Evolutionary conservation across 225 moss, liverwort and hornwort species (phyloP).

Genomic region (Sphagnum tenellum): DNA sequence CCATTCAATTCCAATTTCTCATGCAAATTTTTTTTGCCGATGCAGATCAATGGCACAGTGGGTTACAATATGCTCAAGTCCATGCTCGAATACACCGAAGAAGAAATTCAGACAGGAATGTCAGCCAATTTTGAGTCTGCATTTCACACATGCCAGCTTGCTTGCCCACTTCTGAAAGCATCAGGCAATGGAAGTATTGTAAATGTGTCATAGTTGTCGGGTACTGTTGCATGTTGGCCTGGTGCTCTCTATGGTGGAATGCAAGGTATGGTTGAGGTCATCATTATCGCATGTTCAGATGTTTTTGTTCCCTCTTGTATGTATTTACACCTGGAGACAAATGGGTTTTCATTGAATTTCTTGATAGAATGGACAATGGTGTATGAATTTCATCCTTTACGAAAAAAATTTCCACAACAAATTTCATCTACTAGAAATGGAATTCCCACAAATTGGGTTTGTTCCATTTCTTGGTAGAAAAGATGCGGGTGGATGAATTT

Average conservation of each 20-base stretch:
- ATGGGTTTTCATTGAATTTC: neutral
- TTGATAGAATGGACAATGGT: too few species aligned
- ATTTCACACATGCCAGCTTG: conserved; percentile 19
- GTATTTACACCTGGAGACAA: neutral
- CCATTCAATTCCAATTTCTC: neutral
- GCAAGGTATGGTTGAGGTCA: conserved; percentile 14
- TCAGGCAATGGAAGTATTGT: conserved; percentile 26
- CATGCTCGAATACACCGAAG: conserved; percentile 12
- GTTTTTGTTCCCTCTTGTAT: neutral
- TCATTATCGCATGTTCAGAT: too few species aligned
- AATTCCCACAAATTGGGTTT: too few species aligned
- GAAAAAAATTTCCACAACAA: too few species aligned
- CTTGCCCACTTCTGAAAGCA: conserved; percentile 27
- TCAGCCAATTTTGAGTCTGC: conserved; percentile 27
- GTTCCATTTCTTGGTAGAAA: neutral
- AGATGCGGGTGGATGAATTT: too few species aligned
- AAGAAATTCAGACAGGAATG: conserved; percentile 12
- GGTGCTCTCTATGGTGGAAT: conserved; percentile 19
- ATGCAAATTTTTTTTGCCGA: neutral
- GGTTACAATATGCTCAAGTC: conserved; percentile 21
- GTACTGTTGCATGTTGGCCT: conserved; percentile 9
- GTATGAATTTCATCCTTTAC: too few species aligned
- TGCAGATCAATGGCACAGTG: conserved; percentile 32
- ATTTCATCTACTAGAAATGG: too few species aligned
- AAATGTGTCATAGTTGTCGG: conserved; percentile 27